Percentiles rank a stretch among this genome's conserved stretches.
Evolutionary conservation across 495 filamentous ascomycete species (phyloP).

Genomic region (Trypethelium eluteriae): DNA sequence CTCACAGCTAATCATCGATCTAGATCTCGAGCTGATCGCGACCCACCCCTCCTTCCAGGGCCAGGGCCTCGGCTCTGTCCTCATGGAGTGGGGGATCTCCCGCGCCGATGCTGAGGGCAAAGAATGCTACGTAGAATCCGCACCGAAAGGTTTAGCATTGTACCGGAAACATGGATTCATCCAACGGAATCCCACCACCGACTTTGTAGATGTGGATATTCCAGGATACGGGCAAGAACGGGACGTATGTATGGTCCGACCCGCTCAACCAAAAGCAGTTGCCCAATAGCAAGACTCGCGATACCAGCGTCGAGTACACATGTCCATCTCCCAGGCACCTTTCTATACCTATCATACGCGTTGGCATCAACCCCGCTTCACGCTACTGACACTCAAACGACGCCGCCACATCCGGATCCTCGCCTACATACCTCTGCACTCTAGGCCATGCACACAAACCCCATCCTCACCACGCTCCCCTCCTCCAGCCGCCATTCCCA

Average conservation of each 20-base stretch:
- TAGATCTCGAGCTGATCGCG: constrained; percentile 27
- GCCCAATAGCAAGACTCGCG: neutral
- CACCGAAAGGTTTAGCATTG: constrained; percentile 19
- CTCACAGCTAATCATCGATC: constrained; percentile 2
- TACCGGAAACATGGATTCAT: constrained; percentile 24
- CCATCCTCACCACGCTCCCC: neutral
- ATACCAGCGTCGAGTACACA: neutral
- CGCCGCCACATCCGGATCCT: constrained; percentile 13
- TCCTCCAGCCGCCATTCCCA: neutral
- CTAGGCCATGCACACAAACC: constrained; percentile 23
- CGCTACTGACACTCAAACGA: constrained; percentile 14
- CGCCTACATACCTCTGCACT: constrained; percentile 20
- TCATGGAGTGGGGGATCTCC: constrained; percentile 30
- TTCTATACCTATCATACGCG: no score
- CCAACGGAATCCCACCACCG: neutral
- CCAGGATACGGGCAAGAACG: neutral
- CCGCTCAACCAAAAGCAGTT: neutral
- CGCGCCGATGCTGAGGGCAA: constrained; percentile 22
- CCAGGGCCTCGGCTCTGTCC: constrained; percentile 28
- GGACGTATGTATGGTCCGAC: neutral
- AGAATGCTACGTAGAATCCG: constrained; percentile 26
- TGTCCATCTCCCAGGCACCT: no score
- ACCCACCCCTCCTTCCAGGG: constrained; percentile 28
- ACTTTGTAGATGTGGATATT: neutral
- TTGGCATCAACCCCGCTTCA: no score